These are phyloP conservation scores for Phalaenopsis aphrodite DNA, from an alignment of 106 monocot genomes.

Conservation along the genomic window DNA sequence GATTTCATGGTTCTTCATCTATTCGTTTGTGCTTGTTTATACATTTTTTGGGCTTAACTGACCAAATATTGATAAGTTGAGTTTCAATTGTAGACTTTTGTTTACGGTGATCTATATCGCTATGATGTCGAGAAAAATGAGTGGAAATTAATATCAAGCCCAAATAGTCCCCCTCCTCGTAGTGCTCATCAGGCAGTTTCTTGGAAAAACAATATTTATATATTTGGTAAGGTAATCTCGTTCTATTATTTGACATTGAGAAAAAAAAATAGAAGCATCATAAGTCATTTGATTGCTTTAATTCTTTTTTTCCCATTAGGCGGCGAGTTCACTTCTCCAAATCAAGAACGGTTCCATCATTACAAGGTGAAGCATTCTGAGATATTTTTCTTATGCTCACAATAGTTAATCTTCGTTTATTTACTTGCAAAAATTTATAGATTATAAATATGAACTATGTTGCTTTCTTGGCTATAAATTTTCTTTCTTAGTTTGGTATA, in stretches of 20 bases:
- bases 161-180: slow-evolving; percentile 92
- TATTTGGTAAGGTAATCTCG: slow-evolving; percentile 57
- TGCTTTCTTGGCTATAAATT: neutral
- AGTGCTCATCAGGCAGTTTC: slow-evolving; percentile 92
- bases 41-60: neutral
- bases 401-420: neutral
- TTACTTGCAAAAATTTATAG: neutral
- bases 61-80: slow-evolving; percentile 8
- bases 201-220: slow-evolving; percentile 90
- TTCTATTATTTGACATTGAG: neutral
- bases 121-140: slow-evolving; percentile 94
- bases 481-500: neutral
- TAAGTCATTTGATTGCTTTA: neutral
- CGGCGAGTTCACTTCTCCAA: slow-evolving; percentile 98
- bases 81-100: slow-evolving; percentile 73
- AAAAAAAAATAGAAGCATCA: neutral
- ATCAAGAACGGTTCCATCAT: slow-evolving; percentile 98
- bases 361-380: slow-evolving; percentile 56
- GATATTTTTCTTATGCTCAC: neutral
- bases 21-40: neutral
- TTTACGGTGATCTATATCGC: slow-evolving; percentile 97
- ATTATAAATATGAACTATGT: neutral
- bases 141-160: slow-evolving; percentile 92
- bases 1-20: neutral
- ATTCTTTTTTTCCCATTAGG: slow-evolving; percentile 35